Percentiles rank a stretch among this genome's conserved stretches.
These are phyloP conservation scores for Calycina herbarum DNA, from an alignment of 2,329 filamentous ascomycete species.

Conservation along the genomic window DNA sequence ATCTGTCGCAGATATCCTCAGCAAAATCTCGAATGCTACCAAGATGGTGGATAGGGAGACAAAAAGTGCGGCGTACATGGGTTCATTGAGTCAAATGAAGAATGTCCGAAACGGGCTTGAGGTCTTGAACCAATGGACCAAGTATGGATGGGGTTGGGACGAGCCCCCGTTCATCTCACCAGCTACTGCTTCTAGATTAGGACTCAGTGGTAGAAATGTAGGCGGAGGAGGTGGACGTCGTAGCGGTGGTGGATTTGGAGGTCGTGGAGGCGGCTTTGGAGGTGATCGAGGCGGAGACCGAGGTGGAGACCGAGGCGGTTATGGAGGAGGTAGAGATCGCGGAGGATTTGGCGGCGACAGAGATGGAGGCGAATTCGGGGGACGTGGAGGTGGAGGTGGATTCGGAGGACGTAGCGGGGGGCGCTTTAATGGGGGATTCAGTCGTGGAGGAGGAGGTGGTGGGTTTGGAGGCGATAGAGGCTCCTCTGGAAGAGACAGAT, in stretches of 20 bases:
- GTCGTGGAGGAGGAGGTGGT: not conserved
- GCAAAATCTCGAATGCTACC: conserved; percentile 32
- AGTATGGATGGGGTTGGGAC: conserved; percentile 38
- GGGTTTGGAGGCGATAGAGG: not conserved
- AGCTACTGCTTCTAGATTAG: conserved; percentile 29
- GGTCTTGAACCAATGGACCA: conserved; percentile 34
- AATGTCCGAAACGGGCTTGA: conserved; percentile 15
- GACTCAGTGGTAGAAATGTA: conserved; percentile 17
- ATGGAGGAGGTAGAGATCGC: not conserved
- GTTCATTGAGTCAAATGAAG: conserved; percentile 21
- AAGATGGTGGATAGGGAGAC: conserved; percentile 31
- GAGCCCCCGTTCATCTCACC: conserved; percentile 31
- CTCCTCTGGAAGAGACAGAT: not conserved
- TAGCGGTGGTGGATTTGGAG: conserved; percentile 19
- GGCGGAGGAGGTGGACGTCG: conserved; percentile 17
- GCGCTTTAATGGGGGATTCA: not conserved
- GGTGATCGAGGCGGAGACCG: conserved; percentile 1
- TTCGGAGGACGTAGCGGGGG: conserved; percentile 2
- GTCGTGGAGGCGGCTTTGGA: conserved; percentile 12
- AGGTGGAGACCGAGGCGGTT: not conserved
- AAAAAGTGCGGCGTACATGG: conserved; percentile 34
- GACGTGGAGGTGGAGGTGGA: not conserved
- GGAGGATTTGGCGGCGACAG: not conserved
- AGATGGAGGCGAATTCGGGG: not conserved
- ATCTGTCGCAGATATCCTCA: conserved; percentile 30